Evolutionary conservation across 306 rosid genomes (phyloP), one percentile per base, ranked within the genome.

Genomic region (Lotus japonicus): DNA sequence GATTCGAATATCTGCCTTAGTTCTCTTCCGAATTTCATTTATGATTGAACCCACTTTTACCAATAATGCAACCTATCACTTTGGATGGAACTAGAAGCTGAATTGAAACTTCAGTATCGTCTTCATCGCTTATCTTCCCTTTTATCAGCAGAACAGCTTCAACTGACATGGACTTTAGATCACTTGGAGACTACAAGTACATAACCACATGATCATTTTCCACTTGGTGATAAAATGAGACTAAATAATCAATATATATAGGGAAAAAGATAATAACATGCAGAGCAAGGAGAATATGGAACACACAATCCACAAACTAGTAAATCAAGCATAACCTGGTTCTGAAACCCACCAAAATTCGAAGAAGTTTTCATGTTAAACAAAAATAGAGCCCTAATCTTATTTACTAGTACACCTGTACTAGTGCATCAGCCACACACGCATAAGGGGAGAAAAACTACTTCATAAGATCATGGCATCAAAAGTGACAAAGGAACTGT

Each of bases 31-130:
- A 50, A 95, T 91, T 81, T 95, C 99, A 81, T 87, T 85, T 26
- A 95, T 88, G 71, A 95, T 91, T 18, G 97, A 88, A 74, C 99
- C n/a, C 99, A 72, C 95, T 77, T 84, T 88, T 95, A 76, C 99
- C 99, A 42, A 95, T 95, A 43, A 95, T 84, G 70, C 99, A 95
- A 50, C 99, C 99, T 66, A 95, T 95, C 38, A 91, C 90, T 85
- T 87, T 95, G 57, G 92, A 85, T 31, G 91, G 96, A 87, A 95
- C 89, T 63, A 95, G 87, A 73, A 95, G 85, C 51, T 92, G 87
- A 19, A 90, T 83, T 50, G 89, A 76, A 50, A 83, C 85, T 4
- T 36, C 77, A 23, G 81, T 80, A 63, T 87, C 99, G 63, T 95
- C 99, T 69, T 87, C 99, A 7, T 95, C 97, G 58, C 76, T 90